These are phyloP conservation scores for Claviceps purpurea DNA, from an alignment of 2,329 filamentous ascomycete genomes.

Conservation along the genomic window DNA sequence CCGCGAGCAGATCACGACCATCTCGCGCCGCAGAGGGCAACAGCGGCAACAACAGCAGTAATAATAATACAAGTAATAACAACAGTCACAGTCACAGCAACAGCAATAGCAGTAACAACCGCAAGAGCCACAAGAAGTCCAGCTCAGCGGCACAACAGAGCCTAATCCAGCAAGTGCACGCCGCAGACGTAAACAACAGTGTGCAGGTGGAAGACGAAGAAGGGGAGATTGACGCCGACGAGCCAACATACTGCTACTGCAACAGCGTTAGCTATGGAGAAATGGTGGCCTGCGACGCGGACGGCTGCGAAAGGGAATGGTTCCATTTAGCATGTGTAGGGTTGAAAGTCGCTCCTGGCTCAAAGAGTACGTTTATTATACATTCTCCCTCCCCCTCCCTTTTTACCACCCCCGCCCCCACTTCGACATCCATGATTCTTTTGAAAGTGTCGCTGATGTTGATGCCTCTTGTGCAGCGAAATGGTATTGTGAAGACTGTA, in stretches of 20 bases:
- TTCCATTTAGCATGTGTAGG: slow-evolving; percentile 76
- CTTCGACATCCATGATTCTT: not conserved
- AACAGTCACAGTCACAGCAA: not conserved
- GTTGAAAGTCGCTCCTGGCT: slow-evolving; percentile 62
- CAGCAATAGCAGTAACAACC: slow-evolving; percentile 17
- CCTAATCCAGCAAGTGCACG: slow-evolving; percentile 18
- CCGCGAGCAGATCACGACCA: slow-evolving; percentile 32
- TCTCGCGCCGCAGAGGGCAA: slow-evolving; percentile 29
- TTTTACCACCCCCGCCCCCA: not conserved
- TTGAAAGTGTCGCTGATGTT: not conserved
- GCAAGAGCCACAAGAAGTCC: slow-evolving; percentile 48
- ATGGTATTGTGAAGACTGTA: slow-evolving; percentile 75
- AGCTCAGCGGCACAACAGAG: slow-evolving; percentile 23
- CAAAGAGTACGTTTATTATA: slow-evolving; percentile 46
- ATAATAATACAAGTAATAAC: not conserved
- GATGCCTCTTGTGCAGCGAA: slow-evolving; percentile 39
- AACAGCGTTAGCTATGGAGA: slow-evolving; percentile 70
- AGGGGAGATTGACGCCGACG: slow-evolving; percentile 54
- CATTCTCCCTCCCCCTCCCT: not conserved
- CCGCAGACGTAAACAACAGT: slow-evolving; percentile 26
- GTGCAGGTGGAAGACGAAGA: slow-evolving; percentile 25
- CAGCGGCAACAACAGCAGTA: slow-evolving; percentile 4
- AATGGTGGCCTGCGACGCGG: slow-evolving; percentile 71
- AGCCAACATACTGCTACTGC: slow-evolving; percentile 68
- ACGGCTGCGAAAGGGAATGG: slow-evolving; percentile 64